These are phyloP conservation scores for Auriculariales sp. DNA, from an alignment of 768 basidiomycete species.

Conservation along the genomic window DNA sequence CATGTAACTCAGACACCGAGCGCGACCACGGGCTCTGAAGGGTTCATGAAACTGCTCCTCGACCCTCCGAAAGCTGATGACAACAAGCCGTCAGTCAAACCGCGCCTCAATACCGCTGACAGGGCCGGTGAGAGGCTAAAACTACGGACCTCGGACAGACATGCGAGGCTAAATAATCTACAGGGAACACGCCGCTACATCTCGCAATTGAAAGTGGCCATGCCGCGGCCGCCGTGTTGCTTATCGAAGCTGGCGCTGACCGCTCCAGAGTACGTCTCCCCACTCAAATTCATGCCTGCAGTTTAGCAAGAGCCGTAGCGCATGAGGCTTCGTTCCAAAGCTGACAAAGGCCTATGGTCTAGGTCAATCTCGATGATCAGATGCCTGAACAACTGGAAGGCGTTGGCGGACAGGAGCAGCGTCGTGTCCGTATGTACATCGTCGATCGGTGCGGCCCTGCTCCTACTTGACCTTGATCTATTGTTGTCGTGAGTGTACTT, in stretches of 20 bases:
- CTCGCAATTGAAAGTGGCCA: conserved; percentile 95
- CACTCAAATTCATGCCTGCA: neutral
- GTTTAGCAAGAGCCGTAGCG: neutral
- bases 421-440: conserved; percentile 61
- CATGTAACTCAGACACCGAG: conserved; percentile 58
- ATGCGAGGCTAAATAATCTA: conserved; percentile 8
- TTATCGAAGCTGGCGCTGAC: conserved; percentile 95
- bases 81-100: conserved; percentile 33
- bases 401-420: conserved; percentile 84
- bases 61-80: conserved; percentile 51
- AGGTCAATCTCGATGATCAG: conserved; percentile 76
- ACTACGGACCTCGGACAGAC: neutral
- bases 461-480: conserved; percentile 16
- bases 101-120: conserved; percentile 76
- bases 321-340: neutral
- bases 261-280: conserved; percentile 60
- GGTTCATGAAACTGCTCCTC: conserved; percentile 77
- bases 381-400: conserved; percentile 83
- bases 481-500: neutral
- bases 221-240: conserved; percentile 74
- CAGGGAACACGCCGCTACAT: conserved; percentile 93
- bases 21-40: conserved; percentile 90
- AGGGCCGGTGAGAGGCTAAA: conserved; percentile 24
- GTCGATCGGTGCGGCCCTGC: conserved; percentile 50
- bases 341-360: neutral